Evolutionary conservation across 768 basidiomycete species (phyloP), one percentile per base, ranked within the genome.

Genomic region (Hypholoma sublateritium): DNA sequence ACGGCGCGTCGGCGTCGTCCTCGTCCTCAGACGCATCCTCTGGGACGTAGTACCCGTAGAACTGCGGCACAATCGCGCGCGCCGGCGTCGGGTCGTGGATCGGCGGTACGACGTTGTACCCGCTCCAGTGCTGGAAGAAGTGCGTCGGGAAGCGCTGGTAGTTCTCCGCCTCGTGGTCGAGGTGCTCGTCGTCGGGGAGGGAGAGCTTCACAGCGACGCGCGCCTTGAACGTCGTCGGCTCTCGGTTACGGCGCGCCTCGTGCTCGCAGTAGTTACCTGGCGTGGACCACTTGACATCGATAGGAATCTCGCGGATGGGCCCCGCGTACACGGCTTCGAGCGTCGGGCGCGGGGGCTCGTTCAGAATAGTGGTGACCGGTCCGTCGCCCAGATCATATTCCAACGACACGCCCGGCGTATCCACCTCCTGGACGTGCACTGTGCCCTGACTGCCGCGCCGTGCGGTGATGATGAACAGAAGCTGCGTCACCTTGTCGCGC

Each of bases 31-130:
- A 53, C 28, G 5, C 53, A 24, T 65, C 24, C 1, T 63, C 60
- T 9, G 69, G 70, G 9, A 61, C 63, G 59, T 87, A 88, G 67
- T 82, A 84, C 1, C 87, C 86, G 60, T 83, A 88, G 67, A 80
- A 88, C 65, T 86, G 84, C 0, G 87, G 86, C 2, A 83, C 80
- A 47, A 86, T 45, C 0, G 86, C 76, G 6, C 74, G 70, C 3
- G 80, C 70, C 2, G 82, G 81, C 0, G 78, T 74, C 0, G 82
- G 78, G 59, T 75, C 62, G 32, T 69, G 68, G 5, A 82, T 56
- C 3, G 80, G 79, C 11, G 60, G 60, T 1, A 80, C 62, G 37
- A 81, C 51, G 54, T 81, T 80, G 58, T 72, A 76, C 3, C 83
- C 83, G 57, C 65, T 77, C 76, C 77, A 83, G 45, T 81, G 77